These are phyloP conservation scores for Penicillium longicatenatum DNA, from an alignment of 495 filamentous ascomycete genomes.

Conservation along the genomic window DNA sequence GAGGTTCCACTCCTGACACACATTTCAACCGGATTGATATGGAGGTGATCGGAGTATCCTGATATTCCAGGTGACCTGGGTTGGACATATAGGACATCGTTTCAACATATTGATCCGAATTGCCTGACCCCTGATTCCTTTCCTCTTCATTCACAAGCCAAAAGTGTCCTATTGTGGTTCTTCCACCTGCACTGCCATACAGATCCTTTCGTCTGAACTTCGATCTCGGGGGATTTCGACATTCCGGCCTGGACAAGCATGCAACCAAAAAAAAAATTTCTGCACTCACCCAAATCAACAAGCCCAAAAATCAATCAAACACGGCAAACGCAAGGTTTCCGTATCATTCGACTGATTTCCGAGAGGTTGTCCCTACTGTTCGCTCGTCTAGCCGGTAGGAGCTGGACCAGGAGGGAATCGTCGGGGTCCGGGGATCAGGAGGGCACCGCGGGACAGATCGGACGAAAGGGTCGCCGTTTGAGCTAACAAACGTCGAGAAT, in stretches of 20 bases:
- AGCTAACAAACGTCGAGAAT: slow-evolving; percentile 51
- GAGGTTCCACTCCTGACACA: neutral
- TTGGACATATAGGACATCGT: neutral
- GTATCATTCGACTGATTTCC: slow-evolving; percentile 29
- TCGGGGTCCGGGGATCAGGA: slow-evolving; percentile 37
- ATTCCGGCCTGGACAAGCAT: slow-evolving; percentile 19
- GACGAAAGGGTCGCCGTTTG: slow-evolving; percentile 44
- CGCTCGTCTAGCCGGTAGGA: slow-evolving; percentile 53
- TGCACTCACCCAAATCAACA: slow-evolving; percentile 38
- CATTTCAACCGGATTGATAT: neutral
- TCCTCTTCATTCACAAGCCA: neutral
- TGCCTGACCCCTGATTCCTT: neutral
- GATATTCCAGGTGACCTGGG: neutral
- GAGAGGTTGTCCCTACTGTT: slow-evolving; percentile 37
- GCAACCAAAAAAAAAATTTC: slow-evolving; percentile 14
- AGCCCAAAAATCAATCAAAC: slow-evolving; percentile 30
- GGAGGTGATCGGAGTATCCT: neutral
- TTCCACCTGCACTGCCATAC: neutral
- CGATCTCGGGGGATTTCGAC: slow-evolving; percentile 6
- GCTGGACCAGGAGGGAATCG: slow-evolving; percentile 45
- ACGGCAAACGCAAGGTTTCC: slow-evolving; percentile 21
- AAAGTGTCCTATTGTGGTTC: neutral
- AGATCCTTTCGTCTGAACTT: neutral
- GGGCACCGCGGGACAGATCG: slow-evolving; percentile 37
- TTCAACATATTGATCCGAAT: neutral